Evolutionary conservation across 1,284 basidiomycete species (phyloP).

Genomic region (Filobasidium uniguttulatum): DNA sequence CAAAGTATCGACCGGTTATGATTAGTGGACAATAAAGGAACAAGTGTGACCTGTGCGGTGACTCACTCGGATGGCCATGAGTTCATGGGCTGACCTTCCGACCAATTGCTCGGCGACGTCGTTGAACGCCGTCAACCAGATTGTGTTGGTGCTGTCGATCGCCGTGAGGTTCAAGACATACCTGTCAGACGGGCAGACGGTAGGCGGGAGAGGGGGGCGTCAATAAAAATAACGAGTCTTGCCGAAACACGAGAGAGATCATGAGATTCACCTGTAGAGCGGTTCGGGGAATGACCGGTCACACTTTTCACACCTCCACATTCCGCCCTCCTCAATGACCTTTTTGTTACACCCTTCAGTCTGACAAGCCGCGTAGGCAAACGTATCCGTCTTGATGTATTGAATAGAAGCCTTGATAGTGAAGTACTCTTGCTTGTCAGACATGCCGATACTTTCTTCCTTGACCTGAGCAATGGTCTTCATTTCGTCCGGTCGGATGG

Average conservation of each 20-base stretch:
- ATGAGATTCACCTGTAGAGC: slow-evolving; percentile 57
- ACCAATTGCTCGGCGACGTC: slow-evolving; percentile 71
- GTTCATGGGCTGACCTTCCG: slow-evolving; percentile 64
- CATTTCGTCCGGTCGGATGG: slow-evolving; percentile 56
- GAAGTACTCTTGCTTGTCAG: slow-evolving; percentile 73
- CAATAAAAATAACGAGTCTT: background rate
- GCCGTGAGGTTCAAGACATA: slow-evolving; percentile 83
- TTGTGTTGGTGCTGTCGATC: slow-evolving; percentile 73
- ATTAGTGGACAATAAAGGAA: too few species aligned
- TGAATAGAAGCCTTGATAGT: slow-evolving; percentile 69
- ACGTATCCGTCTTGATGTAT: slow-evolving; percentile 74
- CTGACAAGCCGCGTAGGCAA: slow-evolving; percentile 84
- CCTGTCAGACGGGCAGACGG: slow-evolving; percentile 36
- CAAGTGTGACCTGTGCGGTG: too few species aligned
- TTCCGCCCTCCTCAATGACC: slow-evolving; percentile 53
- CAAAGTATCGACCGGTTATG: too few species aligned
- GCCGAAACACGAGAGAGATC: background rate
- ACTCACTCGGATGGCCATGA: slow-evolving; percentile 54
- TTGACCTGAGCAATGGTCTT: slow-evolving; percentile 71
- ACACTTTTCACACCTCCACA: slow-evolving; percentile 93
- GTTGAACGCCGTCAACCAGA: slow-evolving; percentile 94
- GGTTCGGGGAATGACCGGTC: slow-evolving; percentile 58
- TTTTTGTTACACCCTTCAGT: slow-evolving; percentile 81
- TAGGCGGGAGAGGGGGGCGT: background rate
- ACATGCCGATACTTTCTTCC: slow-evolving; percentile 59